Percentiles rank a stretch among this genome's conserved stretches.
phyloP scores from a whole-genome alignment of 371 early-diverging fungal species.

The Actinomortierella wolfii region DNA sequence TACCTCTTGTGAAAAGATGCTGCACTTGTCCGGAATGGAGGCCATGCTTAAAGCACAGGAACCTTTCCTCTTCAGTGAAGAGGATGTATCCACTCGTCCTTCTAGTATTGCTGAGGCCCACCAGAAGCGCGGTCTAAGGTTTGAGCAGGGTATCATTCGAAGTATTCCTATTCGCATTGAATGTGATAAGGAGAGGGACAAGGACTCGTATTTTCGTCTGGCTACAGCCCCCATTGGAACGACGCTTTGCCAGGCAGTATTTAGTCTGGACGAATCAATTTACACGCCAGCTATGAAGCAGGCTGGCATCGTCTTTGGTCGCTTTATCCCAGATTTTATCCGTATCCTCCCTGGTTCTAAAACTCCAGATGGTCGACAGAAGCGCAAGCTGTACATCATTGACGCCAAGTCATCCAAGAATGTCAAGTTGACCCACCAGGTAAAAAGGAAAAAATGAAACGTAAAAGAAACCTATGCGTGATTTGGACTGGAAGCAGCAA shows the following conservation, averaged over 20 bases:
- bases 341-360: slow-evolving; percentile 44
- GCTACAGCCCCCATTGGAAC: slow-evolving; percentile 45
- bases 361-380: slow-evolving; percentile 11
- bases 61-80: neutral
- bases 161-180: slow-evolving; percentile 34
- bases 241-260: slow-evolving; percentile 52
- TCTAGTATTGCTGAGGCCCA: slow-evolving; percentile 34
- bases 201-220: slow-evolving; percentile 44
- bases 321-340: slow-evolving; percentile 60
- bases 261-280: slow-evolving; percentile 46
- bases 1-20: slow-evolving; percentile 44
- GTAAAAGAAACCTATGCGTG: neutral
- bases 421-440: slow-evolving; percentile 54
- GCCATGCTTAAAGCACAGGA: slow-evolving; percentile 12
- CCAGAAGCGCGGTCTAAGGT: slow-evolving; percentile 26
- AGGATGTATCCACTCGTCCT: neutral
- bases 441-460: slow-evolving; percentile 5
- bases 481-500: neutral
- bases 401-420: slow-evolving; percentile 57
- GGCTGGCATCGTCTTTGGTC: slow-evolving; percentile 44
- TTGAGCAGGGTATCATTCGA: slow-evolving; percentile 22
- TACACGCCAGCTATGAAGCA: slow-evolving; percentile 37
- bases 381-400: slow-evolving; percentile 49
- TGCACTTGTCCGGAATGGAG: slow-evolving; percentile 25
- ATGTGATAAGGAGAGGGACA: slow-evolving; percentile 39